Evolutionary conservation across 129 eudicot genomes (phyloP).

Genomic region (Tagetes erecta): DNA sequence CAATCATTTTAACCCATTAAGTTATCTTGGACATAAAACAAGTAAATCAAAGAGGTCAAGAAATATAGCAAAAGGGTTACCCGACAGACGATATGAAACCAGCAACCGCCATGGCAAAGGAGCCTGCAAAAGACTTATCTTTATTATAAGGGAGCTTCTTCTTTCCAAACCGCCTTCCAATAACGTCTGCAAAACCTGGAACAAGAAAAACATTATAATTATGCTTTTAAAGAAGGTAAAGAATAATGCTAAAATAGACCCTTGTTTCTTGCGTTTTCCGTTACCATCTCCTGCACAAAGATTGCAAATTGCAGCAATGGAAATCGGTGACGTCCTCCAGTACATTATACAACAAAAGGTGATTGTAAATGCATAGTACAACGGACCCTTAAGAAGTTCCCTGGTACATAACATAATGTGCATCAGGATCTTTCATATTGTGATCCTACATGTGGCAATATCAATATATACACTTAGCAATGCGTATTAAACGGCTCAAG

Average conservation of each 20-base stretch:
- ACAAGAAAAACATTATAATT: background rate
- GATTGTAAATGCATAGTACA: conserved; percentile 72
- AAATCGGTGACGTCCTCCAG: conserved; percentile 86
- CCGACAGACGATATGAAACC: conserved; percentile 78
- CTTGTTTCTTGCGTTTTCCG: background rate
- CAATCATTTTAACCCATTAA: background rate
- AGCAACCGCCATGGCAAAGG: conserved; percentile 66
- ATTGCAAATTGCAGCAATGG: conserved; percentile 79
- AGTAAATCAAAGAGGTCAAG: too few species aligned
- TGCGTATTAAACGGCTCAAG: background rate
- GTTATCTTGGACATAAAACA: too few species aligned
- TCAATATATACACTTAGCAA: background rate
- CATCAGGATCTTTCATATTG: conserved; percentile 6
- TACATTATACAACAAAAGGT: conserved; percentile 60
- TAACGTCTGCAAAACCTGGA: conserved; percentile 79
- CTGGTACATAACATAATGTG: conserved; percentile 37
- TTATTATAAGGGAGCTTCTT: conserved; percentile 69
- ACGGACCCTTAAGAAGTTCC: conserved; percentile 80
- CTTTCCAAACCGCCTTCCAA: conserved; percentile 78
- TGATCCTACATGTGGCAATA: background rate
- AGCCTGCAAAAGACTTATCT: conserved; percentile 70
- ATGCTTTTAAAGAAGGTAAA: background rate
- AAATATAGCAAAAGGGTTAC: conserved; percentile 34
- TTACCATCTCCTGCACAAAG: conserved; percentile 97
- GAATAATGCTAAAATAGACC: background rate